A percentile compares a stretch with the other conserved stretches of the same genome.
phyloP scores from a whole-genome alignment of 179 eudicot genomes.

The Monotropa hypopitys region DNA sequence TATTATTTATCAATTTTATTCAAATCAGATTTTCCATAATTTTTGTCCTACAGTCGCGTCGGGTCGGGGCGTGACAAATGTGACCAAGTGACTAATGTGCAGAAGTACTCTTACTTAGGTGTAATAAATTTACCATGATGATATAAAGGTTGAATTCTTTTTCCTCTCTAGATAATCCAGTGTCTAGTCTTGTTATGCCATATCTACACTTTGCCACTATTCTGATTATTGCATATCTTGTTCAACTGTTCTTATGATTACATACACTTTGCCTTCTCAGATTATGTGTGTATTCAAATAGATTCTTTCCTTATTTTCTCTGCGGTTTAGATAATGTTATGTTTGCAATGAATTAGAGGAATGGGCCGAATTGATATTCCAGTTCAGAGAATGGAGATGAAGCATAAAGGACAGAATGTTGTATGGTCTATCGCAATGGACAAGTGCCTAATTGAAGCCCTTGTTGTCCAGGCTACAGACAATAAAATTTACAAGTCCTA shows the following conservation, averaged over 20 bases:
- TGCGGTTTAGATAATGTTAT: background rate
- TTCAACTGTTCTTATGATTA: background rate
- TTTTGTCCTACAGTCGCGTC: too few species aligned
- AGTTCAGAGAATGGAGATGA: constrained; percentile 11
- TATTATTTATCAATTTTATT: too few species aligned
- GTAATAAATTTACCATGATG: background rate
- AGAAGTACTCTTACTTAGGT: background rate
- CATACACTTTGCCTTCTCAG: background rate
- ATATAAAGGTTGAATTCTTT: background rate
- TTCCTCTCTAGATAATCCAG: background rate
- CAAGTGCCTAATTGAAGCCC: constrained; percentile 13
- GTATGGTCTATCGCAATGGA: constrained; percentile 14
- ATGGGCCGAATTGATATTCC: constrained; percentile 3
- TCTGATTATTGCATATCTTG: background rate
- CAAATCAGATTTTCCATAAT: too few species aligned
- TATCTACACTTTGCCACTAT: background rate
- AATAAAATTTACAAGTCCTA: constrained; percentile 15
- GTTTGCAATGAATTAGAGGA: background rate
- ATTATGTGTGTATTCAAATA: background rate
- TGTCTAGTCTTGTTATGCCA: background rate
- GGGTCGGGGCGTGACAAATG: too few species aligned
- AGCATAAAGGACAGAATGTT: constrained; percentile 13
- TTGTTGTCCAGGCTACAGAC: constrained; percentile 10
- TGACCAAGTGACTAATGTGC: background rate
- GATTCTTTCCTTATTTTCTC: background rate